A percentile compares a stretch with the other conserved stretches of the same genome.
Conservation (phyloP, 192 early-diverging fungal species). For the Diversispora eburnea region DNA sequence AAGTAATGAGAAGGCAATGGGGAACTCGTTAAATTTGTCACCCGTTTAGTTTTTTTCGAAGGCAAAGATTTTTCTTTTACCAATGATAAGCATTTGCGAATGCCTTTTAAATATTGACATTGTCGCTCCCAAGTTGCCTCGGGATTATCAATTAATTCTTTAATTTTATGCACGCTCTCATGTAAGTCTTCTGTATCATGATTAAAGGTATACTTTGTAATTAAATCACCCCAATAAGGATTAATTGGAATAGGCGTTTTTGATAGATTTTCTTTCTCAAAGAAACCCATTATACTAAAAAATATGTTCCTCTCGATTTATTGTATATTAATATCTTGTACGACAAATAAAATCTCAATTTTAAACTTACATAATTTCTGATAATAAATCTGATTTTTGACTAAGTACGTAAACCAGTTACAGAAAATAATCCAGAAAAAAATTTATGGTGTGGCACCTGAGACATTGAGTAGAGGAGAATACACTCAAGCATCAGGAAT, state of each 20-base stretch:
- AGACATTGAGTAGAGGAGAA: too few relatives aligned
- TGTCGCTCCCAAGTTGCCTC: constrained; percentile 34
- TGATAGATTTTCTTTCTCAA: neutral
- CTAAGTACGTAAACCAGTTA: too few relatives aligned
- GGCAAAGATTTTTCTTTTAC: neutral
- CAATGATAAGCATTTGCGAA: constrained; percentile 25
- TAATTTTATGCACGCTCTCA: constrained; percentile 16
- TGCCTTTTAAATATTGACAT: constrained; percentile 32
- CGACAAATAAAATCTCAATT: too few relatives aligned
- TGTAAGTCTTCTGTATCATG: neutral
- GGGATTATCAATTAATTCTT: constrained; percentile 3
- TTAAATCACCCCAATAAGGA: constrained; percentile 8
- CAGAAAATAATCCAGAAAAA: too few relatives aligned
- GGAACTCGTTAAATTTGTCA: constrained; percentile 3
- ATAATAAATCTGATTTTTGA: too few relatives aligned
- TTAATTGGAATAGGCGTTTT: neutral
- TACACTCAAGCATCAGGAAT: too few relatives aligned
- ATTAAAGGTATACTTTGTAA: neutral
- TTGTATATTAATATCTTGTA: too few relatives aligned
- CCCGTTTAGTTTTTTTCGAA: constrained; percentile 3
- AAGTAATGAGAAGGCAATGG: constrained; percentile 18
- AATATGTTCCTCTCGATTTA: too few relatives aligned
- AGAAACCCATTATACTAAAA: neutral
- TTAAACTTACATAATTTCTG: too few relatives aligned
- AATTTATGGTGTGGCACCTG: too few relatives aligned